Conservation (phyloP, 768 basidiomycete species). For the Trametes cinnabarina region DNA sequence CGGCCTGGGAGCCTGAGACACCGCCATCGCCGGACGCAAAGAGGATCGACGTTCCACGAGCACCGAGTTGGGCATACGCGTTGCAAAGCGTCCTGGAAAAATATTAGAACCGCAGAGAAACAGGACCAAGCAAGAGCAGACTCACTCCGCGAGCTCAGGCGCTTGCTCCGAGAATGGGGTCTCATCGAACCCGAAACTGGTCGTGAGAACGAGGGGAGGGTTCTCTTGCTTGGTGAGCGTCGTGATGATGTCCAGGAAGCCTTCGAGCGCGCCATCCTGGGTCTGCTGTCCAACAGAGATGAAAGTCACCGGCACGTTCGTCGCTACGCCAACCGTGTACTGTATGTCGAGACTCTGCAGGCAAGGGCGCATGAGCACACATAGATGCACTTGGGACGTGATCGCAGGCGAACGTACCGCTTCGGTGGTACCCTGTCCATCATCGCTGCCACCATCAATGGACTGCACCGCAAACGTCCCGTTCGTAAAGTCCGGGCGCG, state of each 20-base stretch:
- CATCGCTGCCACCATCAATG: conserved; percentile 30
- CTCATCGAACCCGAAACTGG: conserved; percentile 37
- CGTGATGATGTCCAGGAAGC: conserved; percentile 36
- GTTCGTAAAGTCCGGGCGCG: conserved; percentile 24
- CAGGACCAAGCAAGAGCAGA: background rate
- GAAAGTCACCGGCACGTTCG: conserved; percentile 34
- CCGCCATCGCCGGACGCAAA: conserved; percentile 41
- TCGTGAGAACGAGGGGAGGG: conserved; percentile 35
- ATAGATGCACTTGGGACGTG: conserved; percentile 42
- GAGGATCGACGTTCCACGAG: conserved; percentile 36
- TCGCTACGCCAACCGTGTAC: conserved; percentile 37
- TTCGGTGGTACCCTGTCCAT: conserved; percentile 35
- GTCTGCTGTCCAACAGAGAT: conserved; percentile 32
- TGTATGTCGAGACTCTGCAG: conserved; percentile 36
- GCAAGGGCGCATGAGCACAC: background rate
- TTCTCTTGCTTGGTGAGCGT: conserved; percentile 23
- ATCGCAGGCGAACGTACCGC: conserved; percentile 25
- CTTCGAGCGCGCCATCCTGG: conserved; percentile 30
- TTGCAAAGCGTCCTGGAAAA: conserved; percentile 32
- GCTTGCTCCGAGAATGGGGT: conserved; percentile 24
- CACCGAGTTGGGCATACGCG: conserved; percentile 35
- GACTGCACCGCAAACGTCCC: conserved; percentile 27
- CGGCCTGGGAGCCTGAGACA: conserved; percentile 31
- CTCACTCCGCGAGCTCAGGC: conserved; percentile 27
- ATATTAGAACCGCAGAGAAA: background rate